phyloP scores from a whole-genome alignment of 1,284 basidiomycete species.

The Phaffia rhodozyma region DNA sequence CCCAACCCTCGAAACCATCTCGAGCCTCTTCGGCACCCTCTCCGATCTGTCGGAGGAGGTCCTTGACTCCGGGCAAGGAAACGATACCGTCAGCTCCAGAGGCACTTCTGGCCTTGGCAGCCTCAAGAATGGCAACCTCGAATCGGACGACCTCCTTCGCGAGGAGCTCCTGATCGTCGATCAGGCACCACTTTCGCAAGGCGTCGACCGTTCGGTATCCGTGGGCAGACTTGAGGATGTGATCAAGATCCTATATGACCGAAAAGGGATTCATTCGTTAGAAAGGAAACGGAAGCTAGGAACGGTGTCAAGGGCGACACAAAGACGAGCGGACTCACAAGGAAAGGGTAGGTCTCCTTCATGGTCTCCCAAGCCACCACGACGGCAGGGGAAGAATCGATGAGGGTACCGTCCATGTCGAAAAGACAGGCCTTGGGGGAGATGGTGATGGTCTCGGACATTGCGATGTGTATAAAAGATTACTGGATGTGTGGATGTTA shows the following conservation, averaged over 20 bases:
- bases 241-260: background rate
- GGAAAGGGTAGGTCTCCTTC: conserved; percentile 17
- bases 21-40: conserved; percentile 24
- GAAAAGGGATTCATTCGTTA: no score
- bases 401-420: conserved; percentile 20
- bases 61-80: conserved; percentile 33
- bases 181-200: conserved; percentile 34
- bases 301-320: no score
- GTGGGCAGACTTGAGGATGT: conserved; percentile 19
- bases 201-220: conserved; percentile 19
- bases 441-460: conserved; percentile 7
- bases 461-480: background rate
- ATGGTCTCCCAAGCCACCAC: conserved; percentile 16
- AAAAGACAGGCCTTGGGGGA: conserved; percentile 5
- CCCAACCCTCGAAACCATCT: conserved; percentile 33
- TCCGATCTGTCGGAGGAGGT: conserved; percentile 29
- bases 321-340: background rate
- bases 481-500: background rate
- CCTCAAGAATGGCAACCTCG: conserved; percentile 34
- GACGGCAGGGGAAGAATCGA: conserved; percentile 18
- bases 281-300: no score
- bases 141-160: conserved; percentile 33
- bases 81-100: conserved; percentile 33
- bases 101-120: conserved; percentile 31
- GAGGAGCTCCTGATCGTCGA: conserved; percentile 30